Base-by-base conservation (phyloP, 2,329 filamentous ascomycete species). In the Alternaria novae-zelandiae region DNA sequence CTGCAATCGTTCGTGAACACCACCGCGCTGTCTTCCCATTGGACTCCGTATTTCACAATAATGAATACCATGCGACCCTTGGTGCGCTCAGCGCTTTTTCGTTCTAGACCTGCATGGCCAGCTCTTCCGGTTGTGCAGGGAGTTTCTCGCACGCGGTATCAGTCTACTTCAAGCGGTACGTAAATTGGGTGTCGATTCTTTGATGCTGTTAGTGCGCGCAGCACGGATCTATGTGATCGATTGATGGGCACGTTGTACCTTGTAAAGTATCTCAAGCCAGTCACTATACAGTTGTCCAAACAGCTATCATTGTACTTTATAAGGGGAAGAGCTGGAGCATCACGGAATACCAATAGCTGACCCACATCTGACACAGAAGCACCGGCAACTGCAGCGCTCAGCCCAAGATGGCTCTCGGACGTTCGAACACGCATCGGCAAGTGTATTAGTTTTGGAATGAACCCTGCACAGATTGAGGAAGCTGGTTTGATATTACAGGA, bases 361-460 rank as follows among this genome's bases (percentile, higher is more conserved):
- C 30, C 12, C 32, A 30, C 32, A 21, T 17, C 17, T n/a, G 20
- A 23, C 20, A 13, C 4, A 51, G 28, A 62, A 21, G 11, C 57
- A 26, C 53, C 63, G 5, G 63, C 58, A 2, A 64, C 59, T 26
- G 63, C 64, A 41, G 21, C 54, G 9, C 63, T 70, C 17, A 69
- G 65, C 17, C 83, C 89, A 17, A 84, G 88, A 74, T 96, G 92
- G 92, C 87, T 94, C 36, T 86, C 88, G 5, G 86, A 90, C 62
- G 86, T 90, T 45, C 90, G 89, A 74, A 74, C 82, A 13, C 86
- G 92, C 17, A 82, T 95, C 26, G 92, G 91, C 2, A 89, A 89
- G 80, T 94, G 92, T 77, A 87, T 95, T 68, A 87, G 86, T 65
- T 95, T 93, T 74, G 92, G 92, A 3, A 84, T 92, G 70, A 82